These are phyloP conservation scores for Salvia hispanica DNA, from an alignment of 257 asterid species.

Conservation along the genomic window DNA sequence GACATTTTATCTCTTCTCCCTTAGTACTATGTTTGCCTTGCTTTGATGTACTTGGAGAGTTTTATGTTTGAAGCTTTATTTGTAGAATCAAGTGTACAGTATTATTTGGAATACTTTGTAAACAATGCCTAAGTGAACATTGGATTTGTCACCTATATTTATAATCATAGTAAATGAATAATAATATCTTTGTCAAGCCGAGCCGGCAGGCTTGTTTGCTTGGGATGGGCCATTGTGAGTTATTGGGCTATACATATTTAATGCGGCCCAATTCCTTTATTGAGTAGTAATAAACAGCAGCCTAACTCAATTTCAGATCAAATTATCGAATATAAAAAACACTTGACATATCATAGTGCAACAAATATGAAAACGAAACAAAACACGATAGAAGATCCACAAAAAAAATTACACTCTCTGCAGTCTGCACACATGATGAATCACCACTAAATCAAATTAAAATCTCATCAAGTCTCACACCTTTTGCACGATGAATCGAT, in stretches of 20 bases:
- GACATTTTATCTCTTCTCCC: slow-evolving; percentile 12
- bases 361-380: no score
- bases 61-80: neutral
- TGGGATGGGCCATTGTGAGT: neutral
- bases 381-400: no score
- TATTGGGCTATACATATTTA: neutral
- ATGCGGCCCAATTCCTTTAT: neutral
- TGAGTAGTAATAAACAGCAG: neutral
- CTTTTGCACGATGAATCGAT: no score
- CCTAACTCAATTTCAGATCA: no score
- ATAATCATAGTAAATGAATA: neutral
- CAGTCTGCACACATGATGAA: no score
- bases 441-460: no score
- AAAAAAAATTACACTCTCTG: no score
- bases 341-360: no score
- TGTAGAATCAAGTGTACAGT: neutral
- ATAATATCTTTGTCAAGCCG: slow-evolving; percentile 3
- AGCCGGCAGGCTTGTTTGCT: slow-evolving; percentile 30
- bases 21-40: neutral
- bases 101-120: neutral
- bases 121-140: slow-evolving; percentile 17
- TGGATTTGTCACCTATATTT: slow-evolving; percentile 33
- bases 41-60: neutral
- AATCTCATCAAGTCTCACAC: no score
- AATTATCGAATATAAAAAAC: no score